These are phyloP conservation scores for Huntiella savannae DNA, from an alignment of 2,329 filamentous ascomycete genomes.

Conservation along the genomic window DNA sequence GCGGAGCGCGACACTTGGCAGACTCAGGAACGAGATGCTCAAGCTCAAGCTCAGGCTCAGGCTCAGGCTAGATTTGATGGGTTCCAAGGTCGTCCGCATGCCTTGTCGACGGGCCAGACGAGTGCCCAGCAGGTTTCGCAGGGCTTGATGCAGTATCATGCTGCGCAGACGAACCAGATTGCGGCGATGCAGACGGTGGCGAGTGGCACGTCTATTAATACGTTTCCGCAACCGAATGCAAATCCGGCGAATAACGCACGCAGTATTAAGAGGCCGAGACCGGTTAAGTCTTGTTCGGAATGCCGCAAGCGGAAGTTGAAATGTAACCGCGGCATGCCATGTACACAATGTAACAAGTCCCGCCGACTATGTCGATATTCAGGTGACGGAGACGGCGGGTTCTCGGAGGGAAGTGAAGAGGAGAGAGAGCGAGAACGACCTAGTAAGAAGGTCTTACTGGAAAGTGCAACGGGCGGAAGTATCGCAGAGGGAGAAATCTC, in stretches of 20 bases:
- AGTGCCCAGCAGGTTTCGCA: too few species aligned
- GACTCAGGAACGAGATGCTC: too few species aligned
- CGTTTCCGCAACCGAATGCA: background rate
- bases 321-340: conserved; percentile 36
- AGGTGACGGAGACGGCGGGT: conserved; percentile 27
- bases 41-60: too few species aligned
- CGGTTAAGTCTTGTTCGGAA: conserved; percentile 37
- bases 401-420: conserved; percentile 30
- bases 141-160: too few species aligned
- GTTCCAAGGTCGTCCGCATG: too few species aligned
- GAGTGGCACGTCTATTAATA: too few species aligned
- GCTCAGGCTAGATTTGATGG: too few species aligned
- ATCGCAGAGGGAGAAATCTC: background rate
- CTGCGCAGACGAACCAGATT: too few species aligned
- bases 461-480: background rate
- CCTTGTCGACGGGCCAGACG: too few species aligned
- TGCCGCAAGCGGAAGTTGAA: conserved; percentile 38
- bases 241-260: conserved; percentile 12
- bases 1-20: too few species aligned
- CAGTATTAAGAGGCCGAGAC: conserved; percentile 33
- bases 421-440: conserved; percentile 16
- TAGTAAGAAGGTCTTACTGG: conserved; percentile 15
- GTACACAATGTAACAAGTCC: conserved; percentile 39
- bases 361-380: conserved; percentile 31
- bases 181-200: too few species aligned